These are phyloP conservation scores for Colletotrichum navitas DNA, from an alignment of 2,329 filamentous ascomycete genomes.

Conservation along the genomic window DNA sequence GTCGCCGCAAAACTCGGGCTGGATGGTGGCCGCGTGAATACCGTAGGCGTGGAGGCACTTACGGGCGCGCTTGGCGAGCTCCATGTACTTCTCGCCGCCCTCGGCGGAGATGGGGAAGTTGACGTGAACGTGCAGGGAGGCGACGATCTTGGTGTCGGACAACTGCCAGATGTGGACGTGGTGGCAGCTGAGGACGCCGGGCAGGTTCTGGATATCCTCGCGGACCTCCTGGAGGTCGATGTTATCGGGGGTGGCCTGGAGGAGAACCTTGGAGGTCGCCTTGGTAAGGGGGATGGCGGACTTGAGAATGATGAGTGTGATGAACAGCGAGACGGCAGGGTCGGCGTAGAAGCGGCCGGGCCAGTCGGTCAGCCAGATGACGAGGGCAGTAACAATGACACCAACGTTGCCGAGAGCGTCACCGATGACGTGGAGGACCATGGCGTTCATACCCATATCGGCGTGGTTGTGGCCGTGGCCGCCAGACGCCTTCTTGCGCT, in stretches of 20 bases:
- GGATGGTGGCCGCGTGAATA: conserved; percentile 97
- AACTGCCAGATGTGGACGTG: conserved; percentile 99
- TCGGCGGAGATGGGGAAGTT: conserved; percentile 89
- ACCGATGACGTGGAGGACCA: conserved; percentile 82
- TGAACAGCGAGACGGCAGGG: conserved; percentile 91
- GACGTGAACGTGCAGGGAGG: conserved; percentile 93
- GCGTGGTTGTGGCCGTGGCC: conserved; percentile 82
- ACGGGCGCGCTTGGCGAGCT: conserved; percentile 83
- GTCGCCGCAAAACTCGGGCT: conserved; percentile 85
- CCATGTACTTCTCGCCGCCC: conserved; percentile 87
- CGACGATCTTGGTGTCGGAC: conserved; percentile 93
- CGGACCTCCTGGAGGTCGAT: conserved; percentile 91
- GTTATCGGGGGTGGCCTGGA: conserved; percentile 93
- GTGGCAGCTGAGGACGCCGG: conserved; percentile 90
- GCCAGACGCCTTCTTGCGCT: conserved; percentile 71
- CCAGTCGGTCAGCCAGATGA: conserved; percentile 93
- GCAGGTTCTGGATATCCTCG: conserved; percentile 87
- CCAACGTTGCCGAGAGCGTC: conserved; percentile 90
- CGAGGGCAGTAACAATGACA: conserved; percentile 83
- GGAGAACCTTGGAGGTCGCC: conserved; percentile 86
- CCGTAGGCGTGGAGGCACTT: conserved; percentile 94
- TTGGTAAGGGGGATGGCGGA: conserved; percentile 84
- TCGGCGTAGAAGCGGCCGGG: conserved; percentile 89
- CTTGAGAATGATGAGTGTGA: conserved; percentile 82
- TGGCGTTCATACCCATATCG: conserved; percentile 95